These are phyloP conservation scores for Elasticomyces elasticus DNA, from an alignment of 495 filamentous ascomycete species.

Conservation along the genomic window DNA sequence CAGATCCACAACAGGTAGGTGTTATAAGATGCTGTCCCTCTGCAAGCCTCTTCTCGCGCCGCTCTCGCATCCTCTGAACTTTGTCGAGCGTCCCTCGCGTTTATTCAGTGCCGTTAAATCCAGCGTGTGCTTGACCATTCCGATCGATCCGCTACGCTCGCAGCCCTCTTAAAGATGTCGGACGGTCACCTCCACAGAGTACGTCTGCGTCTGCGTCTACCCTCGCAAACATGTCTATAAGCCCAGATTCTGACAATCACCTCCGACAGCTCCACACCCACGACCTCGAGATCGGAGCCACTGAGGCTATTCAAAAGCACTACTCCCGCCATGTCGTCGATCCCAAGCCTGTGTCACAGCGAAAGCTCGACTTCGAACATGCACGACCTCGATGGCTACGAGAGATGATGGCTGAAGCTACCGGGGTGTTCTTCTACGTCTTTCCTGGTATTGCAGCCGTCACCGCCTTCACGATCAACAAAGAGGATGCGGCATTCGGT, in stretches of 20 bases:
- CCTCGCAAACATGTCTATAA: not conserved
- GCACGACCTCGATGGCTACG: constrained; percentile 37
- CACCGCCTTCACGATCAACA: constrained; percentile 38
- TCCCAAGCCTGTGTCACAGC: constrained; percentile 37
- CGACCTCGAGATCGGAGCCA: constrained; percentile 40
- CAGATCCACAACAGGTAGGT: too few species aligned
- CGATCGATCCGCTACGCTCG: not conserved
- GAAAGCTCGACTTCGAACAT: constrained; percentile 43
- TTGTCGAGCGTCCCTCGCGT: not conserved
- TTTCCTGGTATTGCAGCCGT: constrained; percentile 40
- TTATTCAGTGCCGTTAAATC: not conserved
- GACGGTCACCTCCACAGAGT: constrained; percentile 23
- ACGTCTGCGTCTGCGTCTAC: not conserved
- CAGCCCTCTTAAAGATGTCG: constrained; percentile 12
- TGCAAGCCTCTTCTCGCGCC: too few species aligned
- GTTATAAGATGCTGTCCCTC: too few species aligned
- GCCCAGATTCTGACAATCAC: not conserved
- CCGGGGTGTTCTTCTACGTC: constrained; percentile 45
- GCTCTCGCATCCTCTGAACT: too few species aligned
- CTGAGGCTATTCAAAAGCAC: constrained; percentile 41
- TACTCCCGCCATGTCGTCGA: constrained; percentile 37
- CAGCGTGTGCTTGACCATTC: not conserved
- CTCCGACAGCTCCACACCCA: constrained; percentile 23
- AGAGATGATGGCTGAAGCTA: constrained; percentile 41
- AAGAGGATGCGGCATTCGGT: constrained; percentile 32